phyloP scores from a whole-genome alignment of 192 early-diverging fungal species.

The Oehlia diaphana region DNA sequence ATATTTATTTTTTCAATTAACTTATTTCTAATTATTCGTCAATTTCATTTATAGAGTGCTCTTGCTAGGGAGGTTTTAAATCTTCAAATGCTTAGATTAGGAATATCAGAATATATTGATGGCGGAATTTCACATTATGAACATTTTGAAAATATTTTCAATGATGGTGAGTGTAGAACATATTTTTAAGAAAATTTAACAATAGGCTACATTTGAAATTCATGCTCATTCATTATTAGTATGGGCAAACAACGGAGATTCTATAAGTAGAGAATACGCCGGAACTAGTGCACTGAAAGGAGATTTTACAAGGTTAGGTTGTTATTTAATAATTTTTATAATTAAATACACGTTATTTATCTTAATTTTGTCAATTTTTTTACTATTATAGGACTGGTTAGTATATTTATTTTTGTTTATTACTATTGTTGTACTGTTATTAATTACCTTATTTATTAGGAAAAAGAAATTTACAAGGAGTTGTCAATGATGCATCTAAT shows the following conservation, averaged over 20 bases:
- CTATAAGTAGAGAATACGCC: slow-evolving; percentile 73
- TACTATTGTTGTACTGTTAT: not conserved
- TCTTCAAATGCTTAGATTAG: slow-evolving; percentile 66
- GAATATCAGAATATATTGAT: slow-evolving; percentile 65
- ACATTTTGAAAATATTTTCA: slow-evolving; percentile 66
- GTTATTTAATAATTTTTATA: not conserved
- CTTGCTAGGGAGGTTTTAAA: slow-evolving; percentile 65
- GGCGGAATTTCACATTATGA: slow-evolving; percentile 61
- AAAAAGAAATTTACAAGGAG: slow-evolving; percentile 69
- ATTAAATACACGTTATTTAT: no score
- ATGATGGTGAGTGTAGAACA: slow-evolving; percentile 36
- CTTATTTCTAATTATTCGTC: not conserved
- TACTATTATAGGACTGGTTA: slow-evolving; percentile 4
- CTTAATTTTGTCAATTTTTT: no score
- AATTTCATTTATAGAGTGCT: slow-evolving; percentile 47
- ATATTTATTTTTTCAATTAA: not conserved
- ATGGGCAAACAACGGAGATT: slow-evolving; percentile 84
- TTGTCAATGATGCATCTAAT: slow-evolving; percentile 77
- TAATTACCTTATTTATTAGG: slow-evolving; percentile 43
- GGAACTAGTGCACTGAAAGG: slow-evolving; percentile 79
- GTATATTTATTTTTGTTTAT: not conserved
- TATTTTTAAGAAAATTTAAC: not conserved
- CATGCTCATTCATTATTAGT: slow-evolving; percentile 33
- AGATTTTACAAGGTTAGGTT: slow-evolving; percentile 65
- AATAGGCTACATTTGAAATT: not conserved